A percentile compares a stretch with the other conserved stretches of the same genome.
Evolutionary conservation across 2,329 filamentous ascomycete species (phyloP).

Genomic region (Fusarium secorum): DNA sequence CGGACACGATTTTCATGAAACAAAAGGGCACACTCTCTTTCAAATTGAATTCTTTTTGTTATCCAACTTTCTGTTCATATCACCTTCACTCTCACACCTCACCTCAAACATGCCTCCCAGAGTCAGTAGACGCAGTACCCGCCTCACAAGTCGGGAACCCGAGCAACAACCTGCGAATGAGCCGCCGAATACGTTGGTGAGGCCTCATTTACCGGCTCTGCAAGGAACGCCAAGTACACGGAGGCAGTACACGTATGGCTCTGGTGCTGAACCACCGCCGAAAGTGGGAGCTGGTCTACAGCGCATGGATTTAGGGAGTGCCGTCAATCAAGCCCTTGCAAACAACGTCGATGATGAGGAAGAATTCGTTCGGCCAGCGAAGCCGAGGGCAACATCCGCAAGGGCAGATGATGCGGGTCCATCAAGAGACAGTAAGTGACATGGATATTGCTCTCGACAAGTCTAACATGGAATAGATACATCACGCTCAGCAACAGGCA

Average conservation of each 20-base stretch:
- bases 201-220: slow-evolving; percentile 37
- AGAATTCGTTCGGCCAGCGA: slow-evolving; percentile 25
- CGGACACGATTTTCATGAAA: slow-evolving; percentile 28
- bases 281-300: slow-evolving; percentile 35
- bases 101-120: slow-evolving; percentile 37
- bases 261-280: slow-evolving; percentile 47
- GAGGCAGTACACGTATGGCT: slow-evolving; percentile 51
- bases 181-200: slow-evolving; percentile 12
- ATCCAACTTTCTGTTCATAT: slow-evolving; percentile 1
- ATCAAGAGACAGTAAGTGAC: slow-evolving; percentile 25
- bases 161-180: slow-evolving; percentile 20
- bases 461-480: slow-evolving; percentile 14
- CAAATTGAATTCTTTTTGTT: background rate
- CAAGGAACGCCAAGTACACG: slow-evolving; percentile 48
- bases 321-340: slow-evolving; percentile 42
- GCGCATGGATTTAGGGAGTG: slow-evolving; percentile 41
- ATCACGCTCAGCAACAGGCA: background rate
- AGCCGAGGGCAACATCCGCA: background rate
- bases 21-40: slow-evolving; percentile 22
- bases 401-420: slow-evolving; percentile 35
- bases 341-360: slow-evolving; percentile 29
- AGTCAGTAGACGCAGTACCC: slow-evolving; percentile 28
- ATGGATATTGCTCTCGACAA: background rate
- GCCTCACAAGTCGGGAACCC: slow-evolving; percentile 31
- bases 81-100: background rate